These are phyloP conservation scores for Entoloma clypeatum DNA, from an alignment of 1,284 basidiomycete genomes.

Conservation along the genomic window DNA sequence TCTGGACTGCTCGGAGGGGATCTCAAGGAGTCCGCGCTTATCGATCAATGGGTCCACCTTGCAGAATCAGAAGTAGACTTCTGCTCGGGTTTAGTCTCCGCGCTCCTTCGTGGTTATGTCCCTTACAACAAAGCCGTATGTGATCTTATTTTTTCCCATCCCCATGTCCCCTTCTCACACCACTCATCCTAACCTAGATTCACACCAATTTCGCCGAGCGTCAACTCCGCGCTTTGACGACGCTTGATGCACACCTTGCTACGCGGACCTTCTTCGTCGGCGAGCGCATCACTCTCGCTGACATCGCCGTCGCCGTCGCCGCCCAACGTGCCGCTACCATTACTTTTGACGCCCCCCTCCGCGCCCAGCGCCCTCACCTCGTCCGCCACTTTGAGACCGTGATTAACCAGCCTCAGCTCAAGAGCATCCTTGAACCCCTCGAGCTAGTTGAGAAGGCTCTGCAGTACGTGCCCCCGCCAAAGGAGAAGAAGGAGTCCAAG, in stretches of 20 bases:
- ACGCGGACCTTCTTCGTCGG: conserved; percentile 88
- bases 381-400: conserved; percentile 85
- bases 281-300: conserved; percentile 93
- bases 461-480: conserved; percentile 65
- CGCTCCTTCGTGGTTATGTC: conserved; percentile 36
- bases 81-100: conserved; percentile 34
- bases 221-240: conserved; percentile 52
- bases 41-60: conserved; percentile 48
- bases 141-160: conserved; percentile 12
- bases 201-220: conserved; percentile 53
- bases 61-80: conserved; percentile 37
- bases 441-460: conserved; percentile 70
- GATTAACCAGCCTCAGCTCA: conserved; percentile 76
- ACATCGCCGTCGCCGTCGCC: conserved; percentile 67
- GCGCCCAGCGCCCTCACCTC: conserved; percentile 72
- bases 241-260: conserved; percentile 73
- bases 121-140: conserved; percentile 65
- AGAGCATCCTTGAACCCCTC: conserved; percentile 59
- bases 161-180: conserved; percentile 1
- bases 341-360: conserved; percentile 62
- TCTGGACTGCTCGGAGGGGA: conserved; percentile 39
- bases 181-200: conserved; percentile 38
- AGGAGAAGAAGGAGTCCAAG: conserved; percentile 64
- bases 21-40: conserved; percentile 37
- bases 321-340: conserved; percentile 47